A percentile compares a stretch with the other conserved stretches of the same genome.
phyloP scores from a whole-genome alignment of 805 yeast species.

The Zygoascus biomembranicola region DNA sequence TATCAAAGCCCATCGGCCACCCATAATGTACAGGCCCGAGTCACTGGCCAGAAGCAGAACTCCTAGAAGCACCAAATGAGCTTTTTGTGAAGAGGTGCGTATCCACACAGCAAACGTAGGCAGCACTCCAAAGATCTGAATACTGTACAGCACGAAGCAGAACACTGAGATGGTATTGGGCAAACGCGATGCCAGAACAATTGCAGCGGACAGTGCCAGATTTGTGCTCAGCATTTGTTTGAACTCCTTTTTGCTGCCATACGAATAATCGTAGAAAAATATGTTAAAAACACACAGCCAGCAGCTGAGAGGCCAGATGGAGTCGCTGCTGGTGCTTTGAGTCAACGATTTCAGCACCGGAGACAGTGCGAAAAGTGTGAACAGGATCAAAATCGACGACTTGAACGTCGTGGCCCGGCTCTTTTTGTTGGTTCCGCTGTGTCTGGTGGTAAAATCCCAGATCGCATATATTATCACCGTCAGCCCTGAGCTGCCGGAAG shows the following conservation, averaged over 20 bases:
- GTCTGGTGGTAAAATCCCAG: slow-evolving; percentile 17
- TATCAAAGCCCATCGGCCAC: slow-evolving; percentile 35
- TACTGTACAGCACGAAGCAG: slow-evolving; percentile 67
- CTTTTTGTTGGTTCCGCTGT: background rate
- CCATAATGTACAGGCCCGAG: slow-evolving; percentile 28
- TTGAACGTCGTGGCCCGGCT: slow-evolving; percentile 35
- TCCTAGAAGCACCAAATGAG: slow-evolving; percentile 23
- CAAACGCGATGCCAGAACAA: slow-evolving; percentile 84
- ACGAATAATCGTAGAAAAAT: slow-evolving; percentile 58
- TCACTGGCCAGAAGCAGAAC: slow-evolving; percentile 16
- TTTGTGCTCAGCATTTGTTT: slow-evolving; percentile 67
- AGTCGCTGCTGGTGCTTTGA: slow-evolving; percentile 82
- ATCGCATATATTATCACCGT: slow-evolving; percentile 22
- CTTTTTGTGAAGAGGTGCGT: slow-evolving; percentile 30
- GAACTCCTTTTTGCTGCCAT: slow-evolving; percentile 32
- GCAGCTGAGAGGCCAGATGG: slow-evolving; percentile 86
- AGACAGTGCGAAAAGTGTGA: slow-evolving; percentile 67
- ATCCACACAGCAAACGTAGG: slow-evolving; percentile 63
- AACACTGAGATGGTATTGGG: slow-evolving; percentile 68
- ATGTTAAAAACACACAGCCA: slow-evolving; percentile 70
- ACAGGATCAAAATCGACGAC: slow-evolving; percentile 59
- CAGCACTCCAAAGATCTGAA: slow-evolving; percentile 61
- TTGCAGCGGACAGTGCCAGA: slow-evolving; percentile 73
- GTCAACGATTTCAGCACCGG: slow-evolving; percentile 88
- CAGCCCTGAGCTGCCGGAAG: slow-evolving; percentile 21